phyloP scores from a whole-genome alignment of 2,329 filamentous ascomycete species.

The Teratosphaeria zuluensis region DNA sequence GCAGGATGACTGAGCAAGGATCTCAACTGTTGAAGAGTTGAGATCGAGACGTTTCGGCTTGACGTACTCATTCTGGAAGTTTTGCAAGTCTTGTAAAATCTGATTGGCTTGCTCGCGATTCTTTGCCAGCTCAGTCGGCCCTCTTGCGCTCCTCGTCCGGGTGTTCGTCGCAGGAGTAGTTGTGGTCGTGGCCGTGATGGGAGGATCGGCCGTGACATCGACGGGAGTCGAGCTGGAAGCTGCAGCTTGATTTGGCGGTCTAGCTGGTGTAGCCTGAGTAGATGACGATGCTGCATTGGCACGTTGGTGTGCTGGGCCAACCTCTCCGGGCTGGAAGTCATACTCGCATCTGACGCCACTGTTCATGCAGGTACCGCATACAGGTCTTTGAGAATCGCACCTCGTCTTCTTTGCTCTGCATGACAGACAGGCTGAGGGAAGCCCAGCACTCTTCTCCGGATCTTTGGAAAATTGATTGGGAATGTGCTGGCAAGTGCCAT shows the following conservation, averaged over 20 bases:
- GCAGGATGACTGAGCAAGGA: conserved; percentile 21
- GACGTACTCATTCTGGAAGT: conserved; percentile 20
- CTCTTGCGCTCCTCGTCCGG: background rate
- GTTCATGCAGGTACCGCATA: conserved; percentile 15
- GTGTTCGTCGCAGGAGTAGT: conserved; percentile 1
- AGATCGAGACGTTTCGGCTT: conserved; percentile 17
- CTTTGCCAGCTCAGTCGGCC: background rate
- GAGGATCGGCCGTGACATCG: background rate
- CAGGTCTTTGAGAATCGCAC: conserved; percentile 19
- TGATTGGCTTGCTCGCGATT: conserved; percentile 8
- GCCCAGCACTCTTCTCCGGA: background rate
- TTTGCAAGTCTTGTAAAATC: conserved; percentile 12
- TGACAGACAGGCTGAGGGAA: conserved; percentile 16
- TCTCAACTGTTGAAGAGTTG: conserved; percentile 19
- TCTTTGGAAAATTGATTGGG: conserved; percentile 4
- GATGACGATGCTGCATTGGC: background rate
- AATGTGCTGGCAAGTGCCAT: conserved; percentile 18
- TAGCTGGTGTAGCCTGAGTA: background rate
- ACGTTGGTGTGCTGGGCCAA: background rate
- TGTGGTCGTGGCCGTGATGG: background rate
- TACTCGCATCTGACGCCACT: conserved; percentile 15
- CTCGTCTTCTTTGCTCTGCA: conserved; percentile 21
- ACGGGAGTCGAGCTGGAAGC: background rate
- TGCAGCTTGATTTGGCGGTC: background rate
- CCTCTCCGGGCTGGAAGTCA: conserved; percentile 9